Percentiles rank a stretch among this genome's conserved stretches.
These are phyloP conservation scores for carrot (Daucus carota) DNA, from an alignment of 129 eudicot species.

Conservation along the genomic window DH1_v3.0 NC_030385.2:9791001-9791500, in stretches of 20 bases:
- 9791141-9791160: not conserved
- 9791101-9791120: not conserved
- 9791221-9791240: not conserved
- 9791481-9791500: conserved; percentile 93
- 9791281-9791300: not conserved
- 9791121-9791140: not conserved
- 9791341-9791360: not conserved
- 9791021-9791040: not conserved
- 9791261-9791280: not conserved
- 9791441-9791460: not conserved
- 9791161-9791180: not conserved
- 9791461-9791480: conserved; percentile 81
- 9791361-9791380: not conserved
- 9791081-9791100: not conserved
- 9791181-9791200: not conserved
- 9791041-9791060: not conserved
- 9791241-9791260: not conserved
- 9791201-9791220: not conserved
- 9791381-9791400: not conserved
- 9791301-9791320: not conserved
- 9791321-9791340: not conserved
- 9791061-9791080: not conserved
- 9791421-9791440: not conserved
- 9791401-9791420: not conserved
- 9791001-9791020: not conserved